Percentiles rank a stretch among this genome's conserved stretches.
Evolutionary conservation across 768 basidiomycete genomes (phyloP).

Genomic region (Lentinula sp.): DNA sequence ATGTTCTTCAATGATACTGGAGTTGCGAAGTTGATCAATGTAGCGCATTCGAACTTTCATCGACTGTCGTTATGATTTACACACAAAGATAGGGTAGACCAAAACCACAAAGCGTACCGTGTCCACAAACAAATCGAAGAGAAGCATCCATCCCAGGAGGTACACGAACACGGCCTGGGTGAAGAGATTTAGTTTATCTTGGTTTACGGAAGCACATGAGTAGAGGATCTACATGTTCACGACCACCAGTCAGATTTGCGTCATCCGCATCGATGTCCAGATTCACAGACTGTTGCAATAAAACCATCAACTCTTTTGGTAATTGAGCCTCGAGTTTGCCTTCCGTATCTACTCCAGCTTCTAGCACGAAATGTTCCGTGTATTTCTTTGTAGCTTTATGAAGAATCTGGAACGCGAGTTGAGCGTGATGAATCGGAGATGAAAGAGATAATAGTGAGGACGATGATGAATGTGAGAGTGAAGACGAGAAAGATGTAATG

Average conservation of each 20-base stretch:
- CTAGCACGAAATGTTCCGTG: conserved; percentile 82
- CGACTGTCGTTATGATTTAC: conserved; percentile 45
- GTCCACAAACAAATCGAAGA: conserved; percentile 77
- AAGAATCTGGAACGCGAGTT: conserved; percentile 71
- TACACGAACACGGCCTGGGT: conserved; percentile 51
- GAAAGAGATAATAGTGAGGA: conserved; percentile 38
- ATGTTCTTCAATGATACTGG: conserved; percentile 51
- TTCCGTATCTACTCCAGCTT: conserved; percentile 76
- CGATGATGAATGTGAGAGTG: neutral
- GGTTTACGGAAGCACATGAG: neutral
- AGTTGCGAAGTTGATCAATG: conserved; percentile 75
- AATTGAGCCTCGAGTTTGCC: conserved; percentile 45
- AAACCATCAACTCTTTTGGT: conserved; percentile 58
- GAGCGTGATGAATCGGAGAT: conserved; percentile 32
- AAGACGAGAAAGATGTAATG: neutral
- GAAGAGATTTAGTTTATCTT: conserved; percentile 8
- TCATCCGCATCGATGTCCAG: conserved; percentile 14
- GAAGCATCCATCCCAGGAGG: conserved; percentile 86
- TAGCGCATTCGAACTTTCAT: conserved; percentile 82
- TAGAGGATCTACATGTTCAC: conserved; percentile 26
- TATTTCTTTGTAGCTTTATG: conserved; percentile 61
- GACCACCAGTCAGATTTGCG: conserved; percentile 27
- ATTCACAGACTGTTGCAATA: conserved; percentile 47
- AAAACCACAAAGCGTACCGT: conserved; percentile 49
- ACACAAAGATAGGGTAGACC: neutral